Evolutionary conservation across 2,329 filamentous ascomycete species (phyloP), one percentile per base, ranked within the genome.

Genomic region (Amauroascus niger): DNA sequence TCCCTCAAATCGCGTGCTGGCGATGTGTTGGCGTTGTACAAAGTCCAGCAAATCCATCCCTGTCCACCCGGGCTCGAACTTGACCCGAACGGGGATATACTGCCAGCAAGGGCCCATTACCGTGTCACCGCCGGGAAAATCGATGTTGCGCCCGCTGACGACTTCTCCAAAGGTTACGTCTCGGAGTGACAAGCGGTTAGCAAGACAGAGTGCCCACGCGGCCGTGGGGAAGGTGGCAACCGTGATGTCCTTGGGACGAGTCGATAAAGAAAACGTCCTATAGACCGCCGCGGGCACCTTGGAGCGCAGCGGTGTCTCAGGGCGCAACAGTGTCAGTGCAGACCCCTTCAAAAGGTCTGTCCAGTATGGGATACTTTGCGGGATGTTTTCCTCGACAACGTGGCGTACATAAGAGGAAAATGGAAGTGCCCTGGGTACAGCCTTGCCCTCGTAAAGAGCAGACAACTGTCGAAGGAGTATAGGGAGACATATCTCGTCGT

Each of bases 161-260:
- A 84, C 79, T 61, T 80, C 78, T 50, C 80, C 80, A 57, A 83
- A 83, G 3, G 77, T 72, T 41, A 83, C 76, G 59, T 83, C 79
- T 2, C 67, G 67, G 6, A 66, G 62, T 0, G 59, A 58, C 0
- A 78, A 69, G 14, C 74, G 74, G 0, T 72, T 73, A 1, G 80
- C 74, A 1, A 83, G 74, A 16, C 75, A 76, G 1, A 81, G 65
- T 0, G 79, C 78, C 80, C 80, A 84, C 0, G 78, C 79, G 0
- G 80, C 79, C 0, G 79, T 80, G 0, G 79, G 79, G 0, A 83
- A 67, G 0, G 79, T 81, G 0, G 80, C 79, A 22, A 78, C 71
- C 1, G 80, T 83, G 54, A 79, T 75, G 54, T 78, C 75, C 47
- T 68, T 70, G 16, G 71, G 69, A 1, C 78, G 74, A 1, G 71